Evolutionary conservation across 352 stramenopile genomes (phyloP).

Genomic region (Pythium dissotocum): DNA sequence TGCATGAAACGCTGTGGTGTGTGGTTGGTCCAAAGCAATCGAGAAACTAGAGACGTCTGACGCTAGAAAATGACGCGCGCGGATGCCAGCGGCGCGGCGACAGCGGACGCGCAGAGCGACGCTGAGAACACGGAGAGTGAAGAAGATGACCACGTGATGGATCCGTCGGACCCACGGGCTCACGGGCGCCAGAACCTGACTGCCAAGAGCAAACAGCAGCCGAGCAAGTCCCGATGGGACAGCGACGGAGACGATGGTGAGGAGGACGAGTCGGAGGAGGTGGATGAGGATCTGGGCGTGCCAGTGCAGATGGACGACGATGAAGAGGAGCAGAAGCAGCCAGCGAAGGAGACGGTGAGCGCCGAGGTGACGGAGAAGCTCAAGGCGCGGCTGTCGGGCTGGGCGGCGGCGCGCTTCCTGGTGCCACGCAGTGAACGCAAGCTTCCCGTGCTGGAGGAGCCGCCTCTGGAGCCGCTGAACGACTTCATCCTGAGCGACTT

Average conservation of each 20-base stretch:
- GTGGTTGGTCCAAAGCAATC: constrained; percentile 14
- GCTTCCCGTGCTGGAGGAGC: constrained; percentile 54
- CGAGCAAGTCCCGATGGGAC: constrained; percentile 53
- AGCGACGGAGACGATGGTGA: constrained; percentile 35
- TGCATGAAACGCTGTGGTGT: neutral
- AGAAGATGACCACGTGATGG: constrained; percentile 70
- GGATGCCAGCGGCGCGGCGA: constrained; percentile 30
- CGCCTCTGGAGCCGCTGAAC: constrained; percentile 75
- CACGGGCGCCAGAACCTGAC: constrained; percentile 39
- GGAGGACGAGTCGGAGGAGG: constrained; percentile 16
- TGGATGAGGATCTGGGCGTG: constrained; percentile 43
- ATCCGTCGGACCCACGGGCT: constrained; percentile 73
- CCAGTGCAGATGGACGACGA: constrained; percentile 26
- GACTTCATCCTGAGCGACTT: constrained; percentile 87
- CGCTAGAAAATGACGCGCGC: constrained; percentile 1
- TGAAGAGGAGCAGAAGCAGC: constrained; percentile 1
- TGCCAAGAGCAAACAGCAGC: neutral
- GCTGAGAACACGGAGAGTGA: constrained; percentile 34
- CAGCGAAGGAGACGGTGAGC: neutral
- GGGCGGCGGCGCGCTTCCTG: constrained; percentile 70
- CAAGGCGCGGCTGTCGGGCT: constrained; percentile 63
- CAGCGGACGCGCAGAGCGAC: constrained; percentile 27
- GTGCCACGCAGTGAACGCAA: constrained; percentile 56
- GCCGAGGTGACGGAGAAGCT: constrained; percentile 14
- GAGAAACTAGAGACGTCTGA: neutral